Conservation (phyloP, 179 eudicot genomes). For the Nepenthes alata region DNA sequence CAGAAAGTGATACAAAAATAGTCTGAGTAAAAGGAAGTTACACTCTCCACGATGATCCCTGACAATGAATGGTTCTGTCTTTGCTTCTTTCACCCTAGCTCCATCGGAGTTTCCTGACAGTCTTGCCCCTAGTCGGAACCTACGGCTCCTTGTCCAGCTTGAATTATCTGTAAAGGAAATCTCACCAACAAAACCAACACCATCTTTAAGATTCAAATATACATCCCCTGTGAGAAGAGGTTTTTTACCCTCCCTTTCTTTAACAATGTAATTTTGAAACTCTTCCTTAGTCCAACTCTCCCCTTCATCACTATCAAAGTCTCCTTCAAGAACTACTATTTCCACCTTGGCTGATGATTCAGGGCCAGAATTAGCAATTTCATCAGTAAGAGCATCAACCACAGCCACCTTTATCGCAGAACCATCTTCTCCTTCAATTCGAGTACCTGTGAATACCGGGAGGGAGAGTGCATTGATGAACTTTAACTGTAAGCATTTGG, state of each 20-base stretch:
- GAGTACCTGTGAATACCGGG: slow-evolving; percentile 82
- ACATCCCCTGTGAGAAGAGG: slow-evolving; percentile 69
- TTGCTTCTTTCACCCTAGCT: slow-evolving; percentile 64
- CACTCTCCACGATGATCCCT: slow-evolving; percentile 91
- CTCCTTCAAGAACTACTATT: slow-evolving; percentile 77
- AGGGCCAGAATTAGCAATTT: slow-evolving; percentile 36
- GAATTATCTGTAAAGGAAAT: slow-evolving; percentile 69
- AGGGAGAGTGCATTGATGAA: slow-evolving; percentile 47
- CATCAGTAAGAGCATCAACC: slow-evolving; percentile 33
- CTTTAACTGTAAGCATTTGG: slow-evolving; percentile 50
- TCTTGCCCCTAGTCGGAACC: slow-evolving; percentile 76
- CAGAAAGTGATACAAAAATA: background rate
- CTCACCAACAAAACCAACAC: slow-evolving; percentile 52
- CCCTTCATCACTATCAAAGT: slow-evolving; percentile 58
- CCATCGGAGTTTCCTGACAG: slow-evolving; percentile 43
- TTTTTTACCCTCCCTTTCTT: slow-evolving; percentile 74
- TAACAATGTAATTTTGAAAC: slow-evolving; percentile 59
- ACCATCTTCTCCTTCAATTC: slow-evolving; percentile 71
- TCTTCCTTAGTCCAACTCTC: slow-evolving; percentile 72
- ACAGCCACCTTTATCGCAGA: slow-evolving; percentile 49
- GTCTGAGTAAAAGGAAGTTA: slow-evolving; percentile 20
- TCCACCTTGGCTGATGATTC: slow-evolving; percentile 71
- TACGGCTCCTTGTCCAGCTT: slow-evolving; percentile 85
- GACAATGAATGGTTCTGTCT: slow-evolving; percentile 68
- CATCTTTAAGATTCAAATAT: slow-evolving; percentile 42